These are phyloP conservation scores for Eucalyptus pauciflora DNA, from an alignment of 345 rosid species.

Conservation along the genomic window DNA sequence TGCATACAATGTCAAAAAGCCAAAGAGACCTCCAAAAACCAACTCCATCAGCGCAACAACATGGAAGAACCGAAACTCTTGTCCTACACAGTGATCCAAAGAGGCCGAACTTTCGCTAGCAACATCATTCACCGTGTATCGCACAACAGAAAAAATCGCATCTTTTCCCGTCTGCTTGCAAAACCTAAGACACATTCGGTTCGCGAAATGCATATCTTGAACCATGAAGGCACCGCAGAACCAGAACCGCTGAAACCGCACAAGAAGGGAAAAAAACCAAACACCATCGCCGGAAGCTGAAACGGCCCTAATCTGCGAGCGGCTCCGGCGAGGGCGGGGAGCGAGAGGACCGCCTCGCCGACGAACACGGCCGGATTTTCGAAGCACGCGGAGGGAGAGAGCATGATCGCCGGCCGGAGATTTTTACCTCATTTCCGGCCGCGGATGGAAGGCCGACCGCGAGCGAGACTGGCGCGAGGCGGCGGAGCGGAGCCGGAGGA, in stretches of 20 bases:
- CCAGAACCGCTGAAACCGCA: not conserved
- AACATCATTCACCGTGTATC: not conserved
- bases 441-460: not conserved
- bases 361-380: not conserved
- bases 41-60: not conserved
- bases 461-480: not conserved
- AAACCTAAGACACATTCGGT: not conserved
- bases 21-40: not conserved
- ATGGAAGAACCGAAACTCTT: not conserved
- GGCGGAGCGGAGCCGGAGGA: not conserved
- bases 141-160: not conserved
- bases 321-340: not conserved
- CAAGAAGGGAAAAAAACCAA: not conserved
- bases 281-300: not conserved
- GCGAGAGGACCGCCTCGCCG: not conserved
- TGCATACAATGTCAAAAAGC: not conserved
- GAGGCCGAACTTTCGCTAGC: not conserved
- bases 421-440: not conserved
- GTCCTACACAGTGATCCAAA: not conserved
- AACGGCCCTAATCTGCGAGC: not conserved
- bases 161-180: not conserved
- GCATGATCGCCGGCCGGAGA: not conserved
- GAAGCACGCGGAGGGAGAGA: not conserved
- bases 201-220: not conserved
- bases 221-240: not conserved